phyloP scores from a whole-genome alignment of 208 protist genomes.

The Leishmania tropica region DNA sequence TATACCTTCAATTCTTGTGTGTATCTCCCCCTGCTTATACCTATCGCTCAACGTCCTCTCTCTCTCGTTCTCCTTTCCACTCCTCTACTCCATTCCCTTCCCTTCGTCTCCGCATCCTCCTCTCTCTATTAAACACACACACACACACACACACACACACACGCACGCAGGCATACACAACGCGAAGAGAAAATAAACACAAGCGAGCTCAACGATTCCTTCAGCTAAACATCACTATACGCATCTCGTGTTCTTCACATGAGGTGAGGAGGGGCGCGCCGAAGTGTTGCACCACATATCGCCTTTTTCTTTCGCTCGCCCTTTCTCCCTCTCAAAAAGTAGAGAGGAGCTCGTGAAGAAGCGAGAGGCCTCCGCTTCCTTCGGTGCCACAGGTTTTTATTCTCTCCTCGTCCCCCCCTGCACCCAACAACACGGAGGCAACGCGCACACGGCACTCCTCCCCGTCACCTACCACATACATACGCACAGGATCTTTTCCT shows the following conservation, averaged over 20 bases:
- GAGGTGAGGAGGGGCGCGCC: not conserved
- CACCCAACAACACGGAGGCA: not conserved
- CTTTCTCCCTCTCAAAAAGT: not conserved
- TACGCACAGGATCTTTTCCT: not conserved
- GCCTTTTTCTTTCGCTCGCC: not conserved
- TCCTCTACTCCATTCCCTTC: not conserved
- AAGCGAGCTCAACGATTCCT: not conserved
- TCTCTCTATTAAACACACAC: not conserved
- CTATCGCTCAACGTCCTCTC: not conserved
- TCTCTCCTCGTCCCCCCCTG: not conserved
- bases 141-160: conserved; percentile 2
- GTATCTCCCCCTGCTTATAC: not conserved
- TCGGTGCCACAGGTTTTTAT: not conserved
- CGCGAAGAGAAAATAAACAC: not conserved
- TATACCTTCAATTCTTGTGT: not conserved
- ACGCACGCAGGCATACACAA: not conserved
- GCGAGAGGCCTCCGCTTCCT: not conserved
- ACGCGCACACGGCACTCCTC: not conserved
- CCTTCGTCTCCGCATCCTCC: not conserved
- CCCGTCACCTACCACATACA: not conserved
- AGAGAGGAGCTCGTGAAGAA: not conserved
- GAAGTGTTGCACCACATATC: not conserved
- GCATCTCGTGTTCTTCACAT: not conserved
- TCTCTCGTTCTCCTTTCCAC: not conserved
- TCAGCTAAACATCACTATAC: not conserved